phyloP scores from a whole-genome alignment of 2,329 filamentous ascomycete species.

The Stagonosporopsis tanaceti region DNA sequence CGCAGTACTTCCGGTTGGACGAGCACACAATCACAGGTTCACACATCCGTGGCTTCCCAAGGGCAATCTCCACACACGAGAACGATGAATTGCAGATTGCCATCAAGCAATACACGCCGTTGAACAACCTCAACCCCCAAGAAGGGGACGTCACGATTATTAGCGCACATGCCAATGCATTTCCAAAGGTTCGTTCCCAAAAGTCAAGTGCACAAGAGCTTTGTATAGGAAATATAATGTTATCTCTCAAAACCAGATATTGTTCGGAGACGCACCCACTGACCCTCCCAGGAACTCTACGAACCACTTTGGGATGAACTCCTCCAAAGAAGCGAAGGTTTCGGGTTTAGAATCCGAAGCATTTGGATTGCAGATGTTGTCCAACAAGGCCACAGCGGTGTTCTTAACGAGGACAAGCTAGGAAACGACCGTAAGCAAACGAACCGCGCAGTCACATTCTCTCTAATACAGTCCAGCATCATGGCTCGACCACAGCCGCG shows the following conservation, averaged over 20 bases:
- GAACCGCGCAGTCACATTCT: background rate
- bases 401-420: conserved; percentile 76
- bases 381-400: conserved; percentile 80
- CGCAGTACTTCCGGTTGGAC: conserved; percentile 67
- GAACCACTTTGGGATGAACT: conserved; percentile 92
- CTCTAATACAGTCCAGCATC: conserved; percentile 62
- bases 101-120: conserved; percentile 88
- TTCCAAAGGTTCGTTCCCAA: conserved; percentile 74
- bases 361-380: conserved; percentile 94
- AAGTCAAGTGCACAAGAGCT: background rate
- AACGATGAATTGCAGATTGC: conserved; percentile 77
- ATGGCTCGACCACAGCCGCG: conserved; percentile 86
- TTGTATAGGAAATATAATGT: background rate
- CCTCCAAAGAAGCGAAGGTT: conserved; percentile 62
- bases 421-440: conserved; percentile 77
- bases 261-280: background rate
- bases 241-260: background rate
- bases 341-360: conserved; percentile 74
- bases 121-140: conserved; percentile 71
- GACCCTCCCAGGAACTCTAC: conserved; percentile 75
- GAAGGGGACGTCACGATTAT: conserved; percentile 85
- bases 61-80: conserved; percentile 74
- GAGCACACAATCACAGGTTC: conserved; percentile 73
- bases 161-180: conserved; percentile 88
- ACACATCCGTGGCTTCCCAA: conserved; percentile 83